These are phyloP conservation scores for Zymoseptoria passerinii DNA, from an alignment of 2,329 filamentous ascomycete genomes.

Conservation along the genomic window DNA sequence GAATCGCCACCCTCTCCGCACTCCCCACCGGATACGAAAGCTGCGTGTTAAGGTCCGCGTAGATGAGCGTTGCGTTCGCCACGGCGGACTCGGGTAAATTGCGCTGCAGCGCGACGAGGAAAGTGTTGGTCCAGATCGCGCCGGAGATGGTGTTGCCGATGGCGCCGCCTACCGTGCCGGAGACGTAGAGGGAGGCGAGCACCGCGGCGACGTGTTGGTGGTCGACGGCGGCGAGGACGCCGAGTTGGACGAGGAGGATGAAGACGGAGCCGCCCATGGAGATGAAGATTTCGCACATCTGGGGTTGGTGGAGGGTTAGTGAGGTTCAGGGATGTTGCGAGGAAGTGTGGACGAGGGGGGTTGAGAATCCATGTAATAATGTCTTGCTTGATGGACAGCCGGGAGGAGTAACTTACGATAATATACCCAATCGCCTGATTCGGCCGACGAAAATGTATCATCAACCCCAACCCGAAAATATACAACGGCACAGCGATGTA, in stretches of 20 bases:
- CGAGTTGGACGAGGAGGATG: slow-evolving; percentile 29
- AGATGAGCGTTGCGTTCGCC: slow-evolving; percentile 30
- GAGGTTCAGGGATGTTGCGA: no score
- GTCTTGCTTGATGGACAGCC: no score
- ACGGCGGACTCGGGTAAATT: slow-evolving; percentile 39
- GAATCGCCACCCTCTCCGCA: slow-evolving; percentile 37
- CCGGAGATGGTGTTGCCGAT: slow-evolving; percentile 29
- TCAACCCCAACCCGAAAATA: slow-evolving; percentile 17
- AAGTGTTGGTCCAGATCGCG: slow-evolving; percentile 30
- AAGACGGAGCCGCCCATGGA: slow-evolving; percentile 25
- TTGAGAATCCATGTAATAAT: no score
- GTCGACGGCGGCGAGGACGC: slow-evolving; percentile 28
- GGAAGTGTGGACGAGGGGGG: no score
- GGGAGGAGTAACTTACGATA: no score
- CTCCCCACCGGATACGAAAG: slow-evolving; percentile 36
- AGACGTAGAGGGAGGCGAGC: slow-evolving; percentile 29
- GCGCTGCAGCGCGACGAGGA: slow-evolving; percentile 12
- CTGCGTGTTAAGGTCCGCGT: slow-evolving; percentile 30
- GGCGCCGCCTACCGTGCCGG: slow-evolving; percentile 28
- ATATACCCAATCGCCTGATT: slow-evolving; percentile 29
- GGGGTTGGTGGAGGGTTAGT: no score
- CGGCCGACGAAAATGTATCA: slow-evolving; percentile 33
- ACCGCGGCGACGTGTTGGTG: slow-evolving; percentile 30
- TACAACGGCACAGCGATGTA: slow-evolving; percentile 28
- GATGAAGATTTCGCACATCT: slow-evolving; percentile 36